Conservation (phyloP, 805 yeast genomes). For the Brettanomyces bruxellensis region DNA sequence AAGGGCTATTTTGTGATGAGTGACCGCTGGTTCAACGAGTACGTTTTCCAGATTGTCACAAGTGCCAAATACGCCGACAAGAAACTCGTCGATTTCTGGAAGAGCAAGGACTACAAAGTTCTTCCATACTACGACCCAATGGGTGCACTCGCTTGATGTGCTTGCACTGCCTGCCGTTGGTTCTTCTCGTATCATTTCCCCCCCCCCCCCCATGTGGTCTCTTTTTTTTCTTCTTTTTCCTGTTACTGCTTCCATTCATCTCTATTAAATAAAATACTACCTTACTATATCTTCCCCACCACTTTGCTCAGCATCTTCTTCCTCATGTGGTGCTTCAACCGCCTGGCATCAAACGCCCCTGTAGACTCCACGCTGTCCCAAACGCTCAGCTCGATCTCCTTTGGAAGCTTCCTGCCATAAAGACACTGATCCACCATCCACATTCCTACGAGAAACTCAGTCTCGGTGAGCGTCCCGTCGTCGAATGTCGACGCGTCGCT, state of each 20-base stretch:
- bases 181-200: neutral
- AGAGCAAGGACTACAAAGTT: slow-evolving; percentile 38
- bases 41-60: slow-evolving; percentile 60
- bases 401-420: slow-evolving; percentile 86
- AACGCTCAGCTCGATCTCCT: slow-evolving; percentile 50
- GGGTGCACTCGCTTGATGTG: slow-evolving; percentile 53
- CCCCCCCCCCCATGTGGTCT: neutral
- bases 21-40: slow-evolving; percentile 68
- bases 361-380: slow-evolving; percentile 70
- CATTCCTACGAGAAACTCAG: slow-evolving; percentile 90
- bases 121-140: slow-evolving; percentile 70
- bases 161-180: neutral
- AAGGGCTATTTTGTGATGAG: slow-evolving; percentile 68
- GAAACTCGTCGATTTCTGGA: slow-evolving; percentile 34
- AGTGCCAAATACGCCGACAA: slow-evolving; percentile 25
- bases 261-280: neutral
- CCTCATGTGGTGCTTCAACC: neutral
- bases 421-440: slow-evolving; percentile 96
- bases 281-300: neutral
- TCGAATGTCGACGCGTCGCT: slow-evolving; percentile 38
- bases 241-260: neutral
- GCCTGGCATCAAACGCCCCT: neutral
- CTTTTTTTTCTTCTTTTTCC: neutral
- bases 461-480: slow-evolving; percentile 71
- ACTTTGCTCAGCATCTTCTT: neutral